Base-by-base conservation (phyloP, 345 rosid genomes). In the Balakata baccata region DNA sequence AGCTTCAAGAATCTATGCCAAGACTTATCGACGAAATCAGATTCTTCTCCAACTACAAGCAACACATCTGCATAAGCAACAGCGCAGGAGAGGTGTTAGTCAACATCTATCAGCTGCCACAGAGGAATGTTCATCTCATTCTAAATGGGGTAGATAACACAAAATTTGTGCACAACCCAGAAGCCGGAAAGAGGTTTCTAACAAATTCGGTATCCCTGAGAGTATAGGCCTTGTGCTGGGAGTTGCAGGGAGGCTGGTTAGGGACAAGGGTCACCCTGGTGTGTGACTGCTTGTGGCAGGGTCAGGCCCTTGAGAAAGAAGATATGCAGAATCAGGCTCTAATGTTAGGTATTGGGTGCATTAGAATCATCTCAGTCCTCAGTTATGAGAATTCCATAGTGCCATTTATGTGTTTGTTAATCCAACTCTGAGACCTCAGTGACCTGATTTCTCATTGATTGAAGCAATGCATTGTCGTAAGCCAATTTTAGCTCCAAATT, bases 401-500 rank as follows among this genome's bases (percentile, higher is more conserved):
- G 88, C 90, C 0, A 73, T 89, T 12, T 89, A 89, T 72, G 84
- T 90, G 81, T 88, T 90, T 76, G 88, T 92, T 64, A 90, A 88
- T 66, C 94, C 98, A 0, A 89, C 94, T 0, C 63, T 89, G 69
- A 84, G 94, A 73, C 89, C 94, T 1, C 94, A 90, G 66, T 92
- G 92, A 17, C 86, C 89, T 5, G 94, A 90, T 72, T 78, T 86
- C 46, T 88, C 98, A 12, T 58, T 89, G 45, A 84, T 88, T 11
- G 96, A 88, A 77, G 91, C 96, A 6, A 90, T 87, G 94, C 87
- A 86, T 65, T 85, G 92, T 65, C 89, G 94, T 77, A 89, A 86
- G 83, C 83, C 92, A 1, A 87, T 92, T 11, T 49, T 90, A 85
- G 63, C 87, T n/a, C 88, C 89, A 0, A 89, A 88, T 62, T 87